Conservation (phyloP, 345 rosid genomes). For the Mallotus nudiflorus region DNA sequence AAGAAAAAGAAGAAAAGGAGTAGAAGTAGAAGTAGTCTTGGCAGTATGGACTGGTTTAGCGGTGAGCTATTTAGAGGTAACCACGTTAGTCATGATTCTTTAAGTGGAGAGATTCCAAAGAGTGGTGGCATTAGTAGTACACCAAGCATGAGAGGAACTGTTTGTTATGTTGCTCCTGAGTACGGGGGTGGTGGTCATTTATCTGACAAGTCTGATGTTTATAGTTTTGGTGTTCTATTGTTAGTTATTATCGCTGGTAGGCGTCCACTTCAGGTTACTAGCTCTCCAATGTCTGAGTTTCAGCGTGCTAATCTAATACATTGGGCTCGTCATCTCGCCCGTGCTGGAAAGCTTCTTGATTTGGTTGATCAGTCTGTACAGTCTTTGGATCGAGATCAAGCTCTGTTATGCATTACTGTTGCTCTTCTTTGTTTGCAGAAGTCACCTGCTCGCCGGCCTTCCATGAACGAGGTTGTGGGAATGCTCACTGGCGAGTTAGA, state of each 20-base stretch:
- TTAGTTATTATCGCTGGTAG: constrained; percentile 82
- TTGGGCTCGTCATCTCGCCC: constrained; percentile 83
- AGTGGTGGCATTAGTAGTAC: constrained; percentile 84
- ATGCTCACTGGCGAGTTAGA: constrained; percentile 63
- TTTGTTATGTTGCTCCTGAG: constrained; percentile 91
- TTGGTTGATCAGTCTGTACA: constrained; percentile 66
- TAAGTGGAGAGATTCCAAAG: constrained; percentile 68
- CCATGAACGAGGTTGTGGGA: constrained; percentile 74
- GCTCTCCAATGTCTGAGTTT: constrained; percentile 71
- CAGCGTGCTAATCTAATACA: constrained; percentile 85
- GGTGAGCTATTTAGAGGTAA: constrained; percentile 67
- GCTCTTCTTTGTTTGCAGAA: constrained; percentile 86
- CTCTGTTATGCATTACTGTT: constrained; percentile 69
- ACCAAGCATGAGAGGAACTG: constrained; percentile 97
- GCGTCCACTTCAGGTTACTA: constrained; percentile 80
- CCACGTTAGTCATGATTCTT: constrained; percentile 58
- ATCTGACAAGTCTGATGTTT: constrained; percentile 88
- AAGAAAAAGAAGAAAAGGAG: constrained; percentile 55
- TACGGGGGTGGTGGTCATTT: constrained; percentile 68
- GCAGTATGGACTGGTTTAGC: constrained; percentile 85
- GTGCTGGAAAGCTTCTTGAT: constrained; percentile 71
- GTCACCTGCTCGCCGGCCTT: constrained; percentile 67
- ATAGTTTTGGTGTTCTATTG: constrained; percentile 75
- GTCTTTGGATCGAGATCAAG: constrained; percentile 64
- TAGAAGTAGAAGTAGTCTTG: constrained; percentile 39